A percentile compares a stretch with the other conserved stretches of the same genome.
These are phyloP conservation scores for Aspergillus japonicus DNA, from an alignment of 2,329 filamentous ascomycete species.

Conservation along the genomic window DNA sequence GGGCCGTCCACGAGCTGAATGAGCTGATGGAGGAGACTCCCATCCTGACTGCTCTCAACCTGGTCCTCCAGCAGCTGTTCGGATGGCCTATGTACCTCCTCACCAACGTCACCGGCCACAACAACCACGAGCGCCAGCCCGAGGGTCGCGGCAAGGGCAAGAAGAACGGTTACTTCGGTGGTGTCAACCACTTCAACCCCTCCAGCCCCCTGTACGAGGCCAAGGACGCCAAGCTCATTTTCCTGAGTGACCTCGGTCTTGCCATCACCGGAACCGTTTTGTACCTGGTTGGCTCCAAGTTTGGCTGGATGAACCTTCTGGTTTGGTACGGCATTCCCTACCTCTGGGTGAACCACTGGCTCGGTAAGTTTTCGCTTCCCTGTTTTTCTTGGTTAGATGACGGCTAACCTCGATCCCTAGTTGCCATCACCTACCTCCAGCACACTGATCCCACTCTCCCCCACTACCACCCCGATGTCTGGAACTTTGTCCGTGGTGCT, in stretches of 20 bases:
- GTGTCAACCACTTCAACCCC: conserved; percentile 95
- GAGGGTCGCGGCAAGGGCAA: conserved; percentile 95
- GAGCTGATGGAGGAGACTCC: conserved; percentile 96
- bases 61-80: conserved; percentile 80
- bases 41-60: conserved; percentile 70
- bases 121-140: conserved; percentile 84
- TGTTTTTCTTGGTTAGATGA: conserved; percentile 5
- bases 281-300: conserved; percentile 69
- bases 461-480: conserved; percentile 81
- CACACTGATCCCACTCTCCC: conserved; percentile 94
- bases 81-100: conserved; percentile 93
- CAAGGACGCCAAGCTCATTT: conserved; percentile 83
- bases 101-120: conserved; percentile 92
- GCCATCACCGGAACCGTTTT: conserved; percentile 62
- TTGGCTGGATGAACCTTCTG: conserved; percentile 79
- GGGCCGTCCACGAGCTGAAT: conserved; percentile 73
- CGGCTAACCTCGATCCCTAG: conserved; percentile 46
- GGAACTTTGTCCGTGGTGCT: conserved; percentile 91
- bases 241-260: conserved; percentile 82
- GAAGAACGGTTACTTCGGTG: conserved; percentile 72
- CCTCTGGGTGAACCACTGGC: conserved; percentile 98
- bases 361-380: conserved; percentile 64
- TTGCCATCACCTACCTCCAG: conserved; percentile 95
- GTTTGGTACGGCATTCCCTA: conserved; percentile 97
- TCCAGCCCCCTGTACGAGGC: conserved; percentile 85